These are phyloP conservation scores for Amphicarpaea edgeworthii DNA, from an alignment of 306 rosid species.

Conservation along the genomic window DNA sequence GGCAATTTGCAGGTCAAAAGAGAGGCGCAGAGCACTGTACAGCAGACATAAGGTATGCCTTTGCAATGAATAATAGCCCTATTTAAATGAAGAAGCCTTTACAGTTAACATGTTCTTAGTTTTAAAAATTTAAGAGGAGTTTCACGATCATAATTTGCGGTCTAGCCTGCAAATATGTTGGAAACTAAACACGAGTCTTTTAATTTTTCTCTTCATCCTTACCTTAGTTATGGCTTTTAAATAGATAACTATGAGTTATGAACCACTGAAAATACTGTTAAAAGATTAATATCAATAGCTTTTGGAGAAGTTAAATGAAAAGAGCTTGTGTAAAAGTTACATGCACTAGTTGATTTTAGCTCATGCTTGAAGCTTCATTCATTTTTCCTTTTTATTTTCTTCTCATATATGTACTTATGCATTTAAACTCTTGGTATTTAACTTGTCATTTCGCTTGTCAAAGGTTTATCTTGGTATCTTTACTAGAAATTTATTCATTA, in stretches of 20 bases:
- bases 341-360: no score
- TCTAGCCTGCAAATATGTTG: conserved; percentile 24
- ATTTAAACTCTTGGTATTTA: no score
- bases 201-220: conserved; percentile 2
- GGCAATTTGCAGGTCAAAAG: conserved; percentile 87
- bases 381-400: no score
- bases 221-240: neutral
- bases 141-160: neutral
- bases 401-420: no score
- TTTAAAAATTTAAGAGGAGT: neutral
- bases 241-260: conserved; percentile 7
- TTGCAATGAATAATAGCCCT: conserved; percentile 13
- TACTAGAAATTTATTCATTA: no score
- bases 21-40: conserved; percentile 71
- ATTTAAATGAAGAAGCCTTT: neutral
- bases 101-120: neutral
- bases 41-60: conserved; percentile 67
- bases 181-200: neutral
- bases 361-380: no score
- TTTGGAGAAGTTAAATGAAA: no score
- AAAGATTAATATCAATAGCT: neutral
- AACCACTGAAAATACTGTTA: neutral
- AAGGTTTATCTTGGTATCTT: no score
- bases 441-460: no score
- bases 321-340: no score